Evolutionary conservation across 2,329 filamentous ascomycete species (phyloP), one percentile per base, ranked within the genome.

Genomic region (Aureobasidium sp.): DNA sequence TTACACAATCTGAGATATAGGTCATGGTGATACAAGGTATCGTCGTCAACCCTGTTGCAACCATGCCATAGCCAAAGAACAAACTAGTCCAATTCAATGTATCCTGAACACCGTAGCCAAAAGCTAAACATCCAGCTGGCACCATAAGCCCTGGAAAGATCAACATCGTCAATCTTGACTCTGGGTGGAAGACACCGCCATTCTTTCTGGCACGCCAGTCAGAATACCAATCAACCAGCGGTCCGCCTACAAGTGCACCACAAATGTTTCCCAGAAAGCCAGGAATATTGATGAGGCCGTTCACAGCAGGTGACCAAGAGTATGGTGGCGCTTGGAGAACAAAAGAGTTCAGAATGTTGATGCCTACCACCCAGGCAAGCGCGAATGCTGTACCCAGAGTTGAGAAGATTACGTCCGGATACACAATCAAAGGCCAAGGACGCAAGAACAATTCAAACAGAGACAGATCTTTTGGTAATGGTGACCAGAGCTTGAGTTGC

Each of bases 61-160:
- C 72, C 74, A 80, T 75, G 17, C 78, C 78, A 60, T 79, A 79
- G 3, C 76, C 77, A 59, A 79, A 75, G 67, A 79, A 79, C 52
- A 80, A 65, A 10, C 74, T 71, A 4, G 73, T 73, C 78, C 78
- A 80, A 63, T 76, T 70, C 63, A 78, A 53, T 2, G 68, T 70
- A 17, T 72, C 64, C 53, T 75, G 70, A 8, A 78, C 76, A 5
- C 76, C 78, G 59, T 79, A 79, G 1, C 78, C 78, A 57, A 78
- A 80, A 17, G 77, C 62, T 20, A 80, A 60, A 59, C 75, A 77
- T 0, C 78, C 78, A 2, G 74, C 73, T 1, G 73, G 74, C 0
- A 76, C 78, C 62, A 79, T 69, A 0, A 79, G 32, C 1, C 75
- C 67, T 0, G 78, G 76, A 17, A 80, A 70, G 43, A 74, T 65